Conservation (phyloP, 805 yeast species). For the Lipomyces mesembrius region DNA sequence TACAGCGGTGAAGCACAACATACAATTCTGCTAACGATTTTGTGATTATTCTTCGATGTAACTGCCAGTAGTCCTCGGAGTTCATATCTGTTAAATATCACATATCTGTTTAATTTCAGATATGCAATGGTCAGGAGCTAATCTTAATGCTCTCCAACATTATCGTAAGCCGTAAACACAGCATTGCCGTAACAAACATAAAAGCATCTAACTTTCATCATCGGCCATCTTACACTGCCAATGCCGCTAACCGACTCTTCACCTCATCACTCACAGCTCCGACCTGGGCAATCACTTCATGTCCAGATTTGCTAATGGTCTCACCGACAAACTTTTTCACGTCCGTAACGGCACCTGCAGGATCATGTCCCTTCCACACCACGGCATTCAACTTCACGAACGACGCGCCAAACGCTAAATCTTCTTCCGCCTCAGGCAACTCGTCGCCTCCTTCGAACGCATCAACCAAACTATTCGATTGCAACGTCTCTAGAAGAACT, state of each 20-base stretch:
- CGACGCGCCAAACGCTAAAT: constrained; percentile 83
- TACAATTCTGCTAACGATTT: neutral
- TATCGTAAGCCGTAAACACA: neutral
- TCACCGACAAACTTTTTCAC: constrained; percentile 15
- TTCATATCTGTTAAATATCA: too few species aligned
- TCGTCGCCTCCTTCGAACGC: constrained; percentile 43
- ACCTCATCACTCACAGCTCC: neutral
- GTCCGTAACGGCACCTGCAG: constrained; percentile 47
- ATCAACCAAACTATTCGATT: constrained; percentile 30
- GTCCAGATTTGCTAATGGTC: constrained; percentile 3
- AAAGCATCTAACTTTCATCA: neutral
- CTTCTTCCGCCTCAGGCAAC: constrained; percentile 50
- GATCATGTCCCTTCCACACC: constrained; percentile 67
- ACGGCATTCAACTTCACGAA: constrained; percentile 76
- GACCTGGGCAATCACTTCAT: constrained; percentile 5
- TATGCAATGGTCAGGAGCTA: neutral
- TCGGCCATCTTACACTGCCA: neutral
- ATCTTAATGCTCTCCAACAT: neutral
- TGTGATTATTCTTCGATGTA: too few species aligned
- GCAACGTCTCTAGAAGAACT: constrained; percentile 16
- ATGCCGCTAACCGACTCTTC: constrained; percentile 1
- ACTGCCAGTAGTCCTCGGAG: neutral
- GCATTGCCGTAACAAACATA: neutral
- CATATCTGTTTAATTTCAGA: neutral
- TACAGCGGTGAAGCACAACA: too few species aligned